phyloP scores from a whole-genome alignment of 2,329 filamentous ascomycete genomes.

The Alternaria ethzedia region DNA sequence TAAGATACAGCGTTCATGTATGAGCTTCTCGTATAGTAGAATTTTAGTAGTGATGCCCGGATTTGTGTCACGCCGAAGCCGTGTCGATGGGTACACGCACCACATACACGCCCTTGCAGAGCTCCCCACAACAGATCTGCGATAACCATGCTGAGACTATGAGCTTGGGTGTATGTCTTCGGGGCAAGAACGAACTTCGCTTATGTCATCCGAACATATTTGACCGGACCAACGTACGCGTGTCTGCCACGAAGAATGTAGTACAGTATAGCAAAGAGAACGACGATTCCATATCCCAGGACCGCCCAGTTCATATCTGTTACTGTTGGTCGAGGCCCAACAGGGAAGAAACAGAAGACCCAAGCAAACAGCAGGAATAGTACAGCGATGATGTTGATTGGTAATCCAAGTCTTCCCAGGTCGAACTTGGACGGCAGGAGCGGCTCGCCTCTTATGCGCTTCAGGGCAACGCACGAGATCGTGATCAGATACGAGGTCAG shows the following conservation, averaged over 20 bases:
- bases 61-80: not conserved
- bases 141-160: not conserved
- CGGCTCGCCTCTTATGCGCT: constrained; percentile 51
- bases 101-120: not conserved
- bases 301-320: constrained; percentile 57
- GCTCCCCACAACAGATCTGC: not conserved
- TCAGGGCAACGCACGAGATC: constrained; percentile 54
- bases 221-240: constrained; percentile 43
- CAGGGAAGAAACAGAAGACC: constrained; percentile 54
- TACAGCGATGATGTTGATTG: constrained; percentile 51
- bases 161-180: not conserved
- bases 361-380: constrained; percentile 50
- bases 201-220: constrained; percentile 15
- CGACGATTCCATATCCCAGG: constrained; percentile 50
- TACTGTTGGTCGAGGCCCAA: constrained; percentile 47
- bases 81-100: not conserved
- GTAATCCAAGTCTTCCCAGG: constrained; percentile 52
- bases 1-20: not conserved
- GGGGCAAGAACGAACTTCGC: not conserved
- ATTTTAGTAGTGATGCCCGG: not conserved
- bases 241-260: constrained; percentile 50
- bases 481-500: constrained; percentile 44
- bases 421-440: constrained; percentile 55
- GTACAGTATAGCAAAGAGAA: constrained; percentile 52
- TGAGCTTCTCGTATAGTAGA: not conserved